Percentiles rank a stretch among this genome's conserved stretches.
phyloP scores from a whole-genome alignment of 495 filamentous ascomycete species.

The Penicillium alfredii region DNA sequence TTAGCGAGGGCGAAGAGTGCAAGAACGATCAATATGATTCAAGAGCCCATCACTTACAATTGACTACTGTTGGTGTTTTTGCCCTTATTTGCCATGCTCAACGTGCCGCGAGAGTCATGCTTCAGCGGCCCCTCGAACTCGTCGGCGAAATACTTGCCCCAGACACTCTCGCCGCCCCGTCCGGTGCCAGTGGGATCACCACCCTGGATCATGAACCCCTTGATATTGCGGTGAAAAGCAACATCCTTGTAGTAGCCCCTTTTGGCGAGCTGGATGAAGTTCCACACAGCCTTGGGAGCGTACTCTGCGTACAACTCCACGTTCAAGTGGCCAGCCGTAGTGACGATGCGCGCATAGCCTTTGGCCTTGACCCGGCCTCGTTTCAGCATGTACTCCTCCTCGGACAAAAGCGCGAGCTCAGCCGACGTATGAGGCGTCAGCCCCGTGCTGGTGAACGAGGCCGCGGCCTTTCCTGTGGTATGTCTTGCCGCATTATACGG shows the following conservation, averaged over 20 bases:
- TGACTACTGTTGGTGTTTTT: slow-evolving; percentile 94
- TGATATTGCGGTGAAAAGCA: slow-evolving; percentile 85
- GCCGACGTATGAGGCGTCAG: slow-evolving; percentile 84
- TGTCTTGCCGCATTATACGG: slow-evolving; percentile 83
- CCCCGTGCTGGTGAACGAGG: slow-evolving; percentile 90
- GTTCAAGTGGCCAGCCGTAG: slow-evolving; percentile 74
- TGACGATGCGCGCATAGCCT: slow-evolving; percentile 85
- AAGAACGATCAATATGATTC: slow-evolving; percentile 1
- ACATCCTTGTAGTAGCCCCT: slow-evolving; percentile 83
- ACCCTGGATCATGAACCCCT: slow-evolving; percentile 97
- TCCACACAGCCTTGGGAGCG: slow-evolving; percentile 91
- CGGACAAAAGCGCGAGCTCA: slow-evolving; percentile 76
- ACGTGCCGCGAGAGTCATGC: slow-evolving; percentile 70
- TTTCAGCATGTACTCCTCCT: slow-evolving; percentile 94
- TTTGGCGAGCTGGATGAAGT: slow-evolving; percentile 84
- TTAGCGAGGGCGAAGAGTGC: slow-evolving; percentile 6
- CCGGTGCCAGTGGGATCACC: slow-evolving; percentile 68
- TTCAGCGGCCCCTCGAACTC: slow-evolving; percentile 84
- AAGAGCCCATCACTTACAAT: slow-evolving; percentile 48
- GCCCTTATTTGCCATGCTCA: slow-evolving; percentile 97
- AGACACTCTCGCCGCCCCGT: slow-evolving; percentile 76
- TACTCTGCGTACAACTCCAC: slow-evolving; percentile 87
- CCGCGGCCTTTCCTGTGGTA: slow-evolving; percentile 88
- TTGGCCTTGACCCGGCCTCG: slow-evolving; percentile 80
- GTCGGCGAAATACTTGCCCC: slow-evolving; percentile 87